phyloP scores from a whole-genome alignment of 805 yeast species.

The Metschnikowia corniflorae region DNA sequence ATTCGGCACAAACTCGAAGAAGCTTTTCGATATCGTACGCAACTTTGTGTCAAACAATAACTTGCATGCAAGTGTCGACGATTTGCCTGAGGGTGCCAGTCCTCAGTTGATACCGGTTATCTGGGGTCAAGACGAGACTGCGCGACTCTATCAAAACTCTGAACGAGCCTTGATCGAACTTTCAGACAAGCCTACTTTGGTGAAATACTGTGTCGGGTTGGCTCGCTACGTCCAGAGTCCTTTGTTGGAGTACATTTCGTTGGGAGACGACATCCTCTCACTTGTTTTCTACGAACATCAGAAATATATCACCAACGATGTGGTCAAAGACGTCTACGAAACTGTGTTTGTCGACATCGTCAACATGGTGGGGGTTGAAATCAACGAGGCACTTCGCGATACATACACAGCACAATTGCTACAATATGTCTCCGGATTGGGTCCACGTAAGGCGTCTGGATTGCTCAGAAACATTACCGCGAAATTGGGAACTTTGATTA shows the following conservation, averaged over 20 bases:
- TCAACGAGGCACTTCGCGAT: constrained; percentile 82
- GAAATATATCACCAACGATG: constrained; percentile 60
- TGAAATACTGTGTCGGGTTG: constrained; percentile 80
- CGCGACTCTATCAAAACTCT: constrained; percentile 81
- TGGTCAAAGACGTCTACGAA: constrained; percentile 62
- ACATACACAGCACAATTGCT: constrained; percentile 66
- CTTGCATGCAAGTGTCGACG: constrained; percentile 50
- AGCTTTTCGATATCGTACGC: constrained; percentile 52
- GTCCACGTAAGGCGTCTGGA: constrained; percentile 92
- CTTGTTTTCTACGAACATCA: constrained; percentile 72
- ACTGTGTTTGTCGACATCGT: constrained; percentile 85
- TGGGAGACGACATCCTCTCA: constrained; percentile 70
- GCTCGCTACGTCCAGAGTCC: constrained; percentile 94
- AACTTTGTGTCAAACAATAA: constrained; percentile 56
- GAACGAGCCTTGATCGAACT: constrained; percentile 71
- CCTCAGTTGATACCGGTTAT: constrained; percentile 64
- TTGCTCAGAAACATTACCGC: constrained; percentile 74
- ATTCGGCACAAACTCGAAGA: constrained; percentile 68
- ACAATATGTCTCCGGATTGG: constrained; percentile 85
- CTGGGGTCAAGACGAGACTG: constrained; percentile 92
- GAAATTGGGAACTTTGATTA: constrained; percentile 51
- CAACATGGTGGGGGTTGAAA: constrained; percentile 89
- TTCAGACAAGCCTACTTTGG: constrained; percentile 77
- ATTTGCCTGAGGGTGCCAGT: constrained; percentile 33
- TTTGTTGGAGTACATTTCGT: constrained; percentile 78